A percentile compares a stretch with the other conserved stretches of the same genome.
Evolutionary conservation across 805 yeast species (phyloP).

Genomic region (Helenozyma baotianmanensis): DNA sequence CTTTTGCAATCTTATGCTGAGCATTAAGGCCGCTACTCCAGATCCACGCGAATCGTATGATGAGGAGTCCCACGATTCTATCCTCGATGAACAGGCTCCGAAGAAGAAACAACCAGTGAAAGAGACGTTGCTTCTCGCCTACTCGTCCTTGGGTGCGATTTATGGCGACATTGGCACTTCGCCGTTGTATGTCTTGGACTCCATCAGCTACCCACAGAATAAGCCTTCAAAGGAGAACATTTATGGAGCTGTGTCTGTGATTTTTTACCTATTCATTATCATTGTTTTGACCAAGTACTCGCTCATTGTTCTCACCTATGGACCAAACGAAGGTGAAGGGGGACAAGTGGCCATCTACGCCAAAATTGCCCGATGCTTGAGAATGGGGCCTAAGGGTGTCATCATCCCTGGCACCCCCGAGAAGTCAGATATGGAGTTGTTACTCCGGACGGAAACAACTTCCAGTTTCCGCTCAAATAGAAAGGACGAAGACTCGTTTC

Average conservation of each 20-base stretch:
- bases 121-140: conserved; percentile 26
- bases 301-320: conserved; percentile 43
- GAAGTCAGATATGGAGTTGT: conserved; percentile 23
- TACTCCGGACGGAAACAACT: conserved; percentile 37
- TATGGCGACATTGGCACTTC: conserved; percentile 64
- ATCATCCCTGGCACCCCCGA: conserved; percentile 37
- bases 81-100: too few species aligned
- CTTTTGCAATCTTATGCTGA: too few species aligned
- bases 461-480: conserved; percentile 18
- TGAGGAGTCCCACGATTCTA: too few species aligned
- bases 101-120: conserved; percentile 15
- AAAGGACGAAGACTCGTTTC: conserved; percentile 13
- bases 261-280: conserved; percentile 52
- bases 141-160: conserved; percentile 55
- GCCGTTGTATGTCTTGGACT: conserved; percentile 48
- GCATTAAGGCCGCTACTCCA: too few species aligned
- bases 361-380: conserved; percentile 46
- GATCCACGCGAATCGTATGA: too few species aligned
- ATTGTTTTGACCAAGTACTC: conserved; percentile 51
- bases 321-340: conserved; percentile 59
- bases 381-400: conserved; percentile 44
- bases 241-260: conserved; percentile 48
- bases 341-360: conserved; percentile 64
- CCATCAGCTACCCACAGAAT: conserved; percentile 22
- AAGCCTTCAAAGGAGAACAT: conserved; percentile 37